These are phyloP conservation scores for Neurospora sp. DNA, from an alignment of 495 filamentous ascomycete species.

Conservation along the genomic window DNA sequence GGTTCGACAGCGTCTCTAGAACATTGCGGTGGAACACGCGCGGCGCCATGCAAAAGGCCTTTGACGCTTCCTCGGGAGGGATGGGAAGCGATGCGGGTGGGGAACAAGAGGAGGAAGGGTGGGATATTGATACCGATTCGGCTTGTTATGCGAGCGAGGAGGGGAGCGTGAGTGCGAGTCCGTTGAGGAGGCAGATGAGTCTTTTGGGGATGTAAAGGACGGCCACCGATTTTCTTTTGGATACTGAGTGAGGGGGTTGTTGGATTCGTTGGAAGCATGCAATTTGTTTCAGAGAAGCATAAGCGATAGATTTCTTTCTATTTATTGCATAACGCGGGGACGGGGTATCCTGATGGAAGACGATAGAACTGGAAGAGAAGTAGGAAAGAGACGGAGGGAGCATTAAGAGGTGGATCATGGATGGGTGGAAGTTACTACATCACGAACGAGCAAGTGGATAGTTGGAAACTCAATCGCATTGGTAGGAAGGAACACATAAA, in stretches of 20 bases:
- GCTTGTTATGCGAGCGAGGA: conserved; percentile 56
- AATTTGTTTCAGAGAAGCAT: not conserved
- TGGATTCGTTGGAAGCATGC: not conserved
- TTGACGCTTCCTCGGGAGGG: conserved; percentile 36
- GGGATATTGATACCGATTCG: conserved; percentile 82
- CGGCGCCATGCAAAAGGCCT: conserved; percentile 76
- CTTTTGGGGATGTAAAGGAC: conserved; percentile 36
- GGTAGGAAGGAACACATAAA: not conserved
- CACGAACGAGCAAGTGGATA: too few species aligned
- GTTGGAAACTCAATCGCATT: too few species aligned
- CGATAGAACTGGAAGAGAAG: not conserved
- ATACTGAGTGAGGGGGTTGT: not conserved
- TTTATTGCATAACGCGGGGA: not conserved
- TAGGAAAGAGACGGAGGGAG: not conserved
- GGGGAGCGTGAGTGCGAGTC: conserved; percentile 49
- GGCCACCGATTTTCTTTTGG: not conserved
- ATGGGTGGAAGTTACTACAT: too few species aligned
- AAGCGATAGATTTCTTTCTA: not conserved
- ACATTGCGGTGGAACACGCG: conserved; percentile 90
- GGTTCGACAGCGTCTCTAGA: conserved; percentile 87
- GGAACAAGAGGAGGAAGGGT: conserved; percentile 47
- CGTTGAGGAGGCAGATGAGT: conserved; percentile 59
- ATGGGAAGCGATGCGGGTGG: conserved; percentile 22
- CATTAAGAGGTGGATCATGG: too few species aligned
- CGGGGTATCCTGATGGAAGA: not conserved